Conservation (phyloP, 192 early-diverging fungal species). For the Linnemannia elongata region DNA sequence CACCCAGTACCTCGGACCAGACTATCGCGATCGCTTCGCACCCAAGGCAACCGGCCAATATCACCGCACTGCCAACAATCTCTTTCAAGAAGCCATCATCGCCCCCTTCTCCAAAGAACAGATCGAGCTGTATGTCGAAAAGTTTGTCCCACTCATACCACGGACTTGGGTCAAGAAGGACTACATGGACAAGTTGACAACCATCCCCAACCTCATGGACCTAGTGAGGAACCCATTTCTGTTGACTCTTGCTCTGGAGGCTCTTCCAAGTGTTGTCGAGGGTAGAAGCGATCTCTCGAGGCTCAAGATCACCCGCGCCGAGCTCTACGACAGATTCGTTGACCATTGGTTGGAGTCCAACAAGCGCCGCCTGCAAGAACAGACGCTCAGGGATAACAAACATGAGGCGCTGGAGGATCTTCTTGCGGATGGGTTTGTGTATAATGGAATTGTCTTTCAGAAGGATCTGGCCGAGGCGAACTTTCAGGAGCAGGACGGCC, state of each 20-base stretch:
- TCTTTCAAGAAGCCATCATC: conserved; percentile 4
- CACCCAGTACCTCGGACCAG: not conserved
- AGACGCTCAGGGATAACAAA: not conserved
- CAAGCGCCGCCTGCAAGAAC: not conserved
- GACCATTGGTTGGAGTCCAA: not conserved
- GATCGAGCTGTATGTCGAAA: not conserved
- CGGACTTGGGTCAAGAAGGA: not conserved
- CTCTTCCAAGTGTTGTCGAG: not conserved
- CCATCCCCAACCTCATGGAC: not conserved
- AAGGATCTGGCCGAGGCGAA: not conserved
- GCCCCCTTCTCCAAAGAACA: not conserved
- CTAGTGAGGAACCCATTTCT: not conserved
- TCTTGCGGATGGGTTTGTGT: not conserved
- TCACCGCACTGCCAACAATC: not conserved
- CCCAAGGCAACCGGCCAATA: not conserved
- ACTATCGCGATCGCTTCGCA: not conserved
- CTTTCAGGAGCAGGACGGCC: not conserved
- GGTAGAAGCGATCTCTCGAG: no score
- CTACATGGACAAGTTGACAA: not conserved
- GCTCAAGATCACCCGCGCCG: not conserved
- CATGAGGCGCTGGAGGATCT: not conserved
- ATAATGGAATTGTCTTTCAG: not conserved
- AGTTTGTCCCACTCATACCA: not conserved
- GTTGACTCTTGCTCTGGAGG: not conserved
- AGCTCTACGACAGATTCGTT: not conserved